Conservation (phyloP, 257 asterid genomes). For the Thymus quinquecostatus region DNA sequence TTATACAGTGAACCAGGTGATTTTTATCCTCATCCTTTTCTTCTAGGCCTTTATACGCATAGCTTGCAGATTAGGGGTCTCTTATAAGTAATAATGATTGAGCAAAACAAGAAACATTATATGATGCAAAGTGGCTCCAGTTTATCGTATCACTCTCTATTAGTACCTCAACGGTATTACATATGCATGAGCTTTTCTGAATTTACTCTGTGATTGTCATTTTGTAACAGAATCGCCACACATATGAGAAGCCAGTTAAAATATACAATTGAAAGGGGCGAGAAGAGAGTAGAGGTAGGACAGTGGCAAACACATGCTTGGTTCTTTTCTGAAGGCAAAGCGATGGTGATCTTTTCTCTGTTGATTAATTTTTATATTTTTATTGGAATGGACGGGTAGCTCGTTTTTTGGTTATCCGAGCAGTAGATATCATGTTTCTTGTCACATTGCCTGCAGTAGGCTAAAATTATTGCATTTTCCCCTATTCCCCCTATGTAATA, state of each 20-base stretch:
- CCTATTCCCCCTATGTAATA: slow-evolving; percentile 32
- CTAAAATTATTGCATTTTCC: slow-evolving; percentile 21
- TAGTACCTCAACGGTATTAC: neutral
- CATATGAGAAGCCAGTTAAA: slow-evolving; percentile 89
- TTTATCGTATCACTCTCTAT: neutral
- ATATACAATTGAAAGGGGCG: slow-evolving; percentile 65
- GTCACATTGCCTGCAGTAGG: slow-evolving; percentile 30
- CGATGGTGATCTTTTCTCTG: slow-evolving; percentile 24
- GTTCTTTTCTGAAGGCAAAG: neutral
- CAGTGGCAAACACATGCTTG: neutral
- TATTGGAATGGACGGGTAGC: slow-evolving; percentile 33
- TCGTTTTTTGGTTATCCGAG: slow-evolving; percentile 10
- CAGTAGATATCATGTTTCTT: slow-evolving; percentile 26
- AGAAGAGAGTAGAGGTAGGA: slow-evolving; percentile 26
- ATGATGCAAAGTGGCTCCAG: neutral
- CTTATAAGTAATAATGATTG: neutral
- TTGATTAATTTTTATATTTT: slow-evolving; percentile 17
- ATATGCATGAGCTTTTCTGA: slow-evolving; percentile 5
- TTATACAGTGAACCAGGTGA: slow-evolving; percentile 76
- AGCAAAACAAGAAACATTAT: neutral
- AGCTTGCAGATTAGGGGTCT: neutral
- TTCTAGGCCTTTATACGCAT: no score
- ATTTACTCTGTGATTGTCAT: slow-evolving; percentile 34
- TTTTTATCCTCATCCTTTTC: neutral
- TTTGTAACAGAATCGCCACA: slow-evolving; percentile 73